Conservation (phyloP, 495 filamentous ascomycete species). For the Cercophora newfieldiana region DNA sequence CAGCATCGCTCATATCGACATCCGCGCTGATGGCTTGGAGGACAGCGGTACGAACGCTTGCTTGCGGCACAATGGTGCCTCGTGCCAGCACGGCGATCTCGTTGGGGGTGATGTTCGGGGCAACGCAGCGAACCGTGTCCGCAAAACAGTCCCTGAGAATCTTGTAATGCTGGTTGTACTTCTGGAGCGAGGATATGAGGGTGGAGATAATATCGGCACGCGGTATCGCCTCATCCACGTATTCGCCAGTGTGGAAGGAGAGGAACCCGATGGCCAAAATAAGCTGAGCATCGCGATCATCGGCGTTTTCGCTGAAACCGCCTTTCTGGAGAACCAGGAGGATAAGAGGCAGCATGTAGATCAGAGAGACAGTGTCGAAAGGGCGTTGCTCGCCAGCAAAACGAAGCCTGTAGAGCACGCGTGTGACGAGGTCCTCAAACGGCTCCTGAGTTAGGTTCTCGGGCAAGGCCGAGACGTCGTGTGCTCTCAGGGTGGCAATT, state of each 20-base stretch:
- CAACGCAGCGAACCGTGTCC: constrained; percentile 77
- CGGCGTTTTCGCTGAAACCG: constrained; percentile 68
- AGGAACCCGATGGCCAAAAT: constrained; percentile 89
- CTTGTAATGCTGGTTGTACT: constrained; percentile 90
- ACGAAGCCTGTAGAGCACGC: constrained; percentile 85
- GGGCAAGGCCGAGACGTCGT: constrained; percentile 70
- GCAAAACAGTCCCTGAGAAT: constrained; percentile 86
- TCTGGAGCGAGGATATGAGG: constrained; percentile 79
- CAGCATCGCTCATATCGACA: constrained; percentile 82
- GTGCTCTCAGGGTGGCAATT: constrained; percentile 76
- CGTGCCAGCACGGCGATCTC: constrained; percentile 72
- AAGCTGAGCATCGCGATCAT: constrained; percentile 84
- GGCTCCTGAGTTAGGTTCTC: constrained; percentile 72
- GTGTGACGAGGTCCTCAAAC: constrained; percentile 80
- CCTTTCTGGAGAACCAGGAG: constrained; percentile 73
- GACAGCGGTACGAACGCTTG: constrained; percentile 77
- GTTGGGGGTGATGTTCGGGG: constrained; percentile 65
- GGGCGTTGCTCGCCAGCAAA: constrained; percentile 90
- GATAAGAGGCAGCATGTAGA: constrained; percentile 82
- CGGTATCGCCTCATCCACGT: constrained; percentile 69
- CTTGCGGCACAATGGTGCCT: constrained; percentile 74
- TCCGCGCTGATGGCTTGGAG: constrained; percentile 90
- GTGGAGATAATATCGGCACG: constrained; percentile 67
- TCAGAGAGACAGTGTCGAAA: constrained; percentile 80
- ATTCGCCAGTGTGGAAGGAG: constrained; percentile 78